A percentile compares a stretch with the other conserved stretches of the same genome.
Evolutionary conservation across 2,329 filamentous ascomycete species (phyloP).

Genomic region (Verticillium longisporum): DNA sequence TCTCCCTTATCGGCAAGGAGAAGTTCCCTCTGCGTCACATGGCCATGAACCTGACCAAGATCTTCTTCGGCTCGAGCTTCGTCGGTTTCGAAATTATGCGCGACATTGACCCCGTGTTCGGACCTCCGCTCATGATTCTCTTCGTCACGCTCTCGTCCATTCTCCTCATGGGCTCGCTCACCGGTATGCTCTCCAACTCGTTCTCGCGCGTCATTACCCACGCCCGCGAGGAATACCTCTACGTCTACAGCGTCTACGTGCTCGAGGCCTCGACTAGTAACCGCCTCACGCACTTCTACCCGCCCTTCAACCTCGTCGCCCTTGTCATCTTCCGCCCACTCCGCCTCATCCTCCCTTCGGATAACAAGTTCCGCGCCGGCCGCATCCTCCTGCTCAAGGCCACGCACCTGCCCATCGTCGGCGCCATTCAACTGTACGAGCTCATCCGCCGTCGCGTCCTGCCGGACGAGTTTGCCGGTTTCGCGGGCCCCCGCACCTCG

Average conservation of each 20-base stretch:
- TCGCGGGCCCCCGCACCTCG: constrained; percentile 35
- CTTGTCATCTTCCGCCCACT: constrained; percentile 66
- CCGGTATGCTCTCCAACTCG: constrained; percentile 71
- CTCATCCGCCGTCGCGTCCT: constrained; percentile 31
- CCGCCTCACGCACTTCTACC: constrained; percentile 60
- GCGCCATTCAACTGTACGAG: constrained; percentile 63
- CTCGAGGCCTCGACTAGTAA: constrained; percentile 62
- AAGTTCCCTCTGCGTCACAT: constrained; percentile 58
- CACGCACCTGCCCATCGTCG: constrained; percentile 62
- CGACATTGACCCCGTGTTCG: constrained; percentile 51
- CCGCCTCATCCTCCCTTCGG: constrained; percentile 58
- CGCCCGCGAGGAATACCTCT: constrained; percentile 70
- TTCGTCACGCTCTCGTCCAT: constrained; percentile 76
- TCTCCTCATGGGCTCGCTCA: constrained; percentile 70
- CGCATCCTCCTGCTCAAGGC: constrained; percentile 57
- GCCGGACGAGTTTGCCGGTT: constrained; percentile 38
- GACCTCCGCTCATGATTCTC: constrained; percentile 58
- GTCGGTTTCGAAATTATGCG: constrained; percentile 66
- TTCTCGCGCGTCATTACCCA: constrained; percentile 59
- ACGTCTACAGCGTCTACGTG: constrained; percentile 63
- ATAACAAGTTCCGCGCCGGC: constrained; percentile 53
- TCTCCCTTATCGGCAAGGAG: constrained; percentile 69
- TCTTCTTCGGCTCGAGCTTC: constrained; percentile 72
- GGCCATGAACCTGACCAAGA: constrained; percentile 71
- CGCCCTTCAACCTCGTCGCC: constrained; percentile 68